Evolutionary conservation across 2,329 filamentous ascomycete species (phyloP), one percentile per base, ranked within the genome.

Genomic region (Stagonosporopsis rhizophila): DNA sequence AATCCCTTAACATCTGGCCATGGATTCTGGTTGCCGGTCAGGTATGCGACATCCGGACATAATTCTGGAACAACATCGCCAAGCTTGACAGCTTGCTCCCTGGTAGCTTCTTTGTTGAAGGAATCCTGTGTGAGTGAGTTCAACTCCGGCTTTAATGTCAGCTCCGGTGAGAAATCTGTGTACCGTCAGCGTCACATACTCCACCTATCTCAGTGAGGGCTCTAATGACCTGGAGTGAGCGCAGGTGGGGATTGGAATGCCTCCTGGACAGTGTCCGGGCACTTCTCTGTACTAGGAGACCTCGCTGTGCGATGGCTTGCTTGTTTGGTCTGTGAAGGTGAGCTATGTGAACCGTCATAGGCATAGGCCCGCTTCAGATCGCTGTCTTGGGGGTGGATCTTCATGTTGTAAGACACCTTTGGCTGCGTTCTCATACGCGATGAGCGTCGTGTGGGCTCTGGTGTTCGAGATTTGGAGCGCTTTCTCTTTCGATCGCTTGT

Each of bases 371-470:
- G 27, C 19, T 54, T 49, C 2, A 68, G 55, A 32, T 62, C 60
- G 3, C 50, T 51, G 45, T 74, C 72, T 49, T 73, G 71, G 14
- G 71, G 71, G 45, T 75, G 71, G 5, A 68, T 52, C 1, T 58
- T 58, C 50, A 62, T 66, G 25, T 71, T 60, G 54, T 75, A 74
- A 2, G 62, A 59, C 15, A 63, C 47, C 17, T 64, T 61, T 5
- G 28, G 46, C 8, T 61, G 62, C 3, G 58, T 44, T 4, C 51
- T 49, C 20, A 60, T 65, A 6, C 72, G 71, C 35, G 63, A 58
- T 3, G 71, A 72, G 19, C 67, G 68, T 40, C 71, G 62, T 23
- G 59, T 62, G 9, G 55, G 56, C 28, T 58, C 52, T 14, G 30
- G 20, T 17, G 44, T 20, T 22, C 8, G 35, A 11, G 52, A 42